Conservation (phyloP, 1,139 yeast genomes). For the Lodderomyces oxycetoniae region DNA sequence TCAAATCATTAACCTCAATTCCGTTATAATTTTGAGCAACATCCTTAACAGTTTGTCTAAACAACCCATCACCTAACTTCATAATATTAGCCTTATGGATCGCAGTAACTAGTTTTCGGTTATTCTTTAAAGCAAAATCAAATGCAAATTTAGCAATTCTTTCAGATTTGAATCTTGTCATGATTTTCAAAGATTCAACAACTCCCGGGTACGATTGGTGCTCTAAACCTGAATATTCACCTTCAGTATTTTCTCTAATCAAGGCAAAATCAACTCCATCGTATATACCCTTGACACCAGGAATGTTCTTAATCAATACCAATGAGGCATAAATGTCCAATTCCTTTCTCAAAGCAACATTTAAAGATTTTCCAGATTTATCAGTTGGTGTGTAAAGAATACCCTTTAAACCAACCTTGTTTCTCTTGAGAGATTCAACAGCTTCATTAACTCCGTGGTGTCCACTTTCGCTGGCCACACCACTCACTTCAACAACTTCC, state of each 20-base stretch:
- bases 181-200: constrained; percentile 92
- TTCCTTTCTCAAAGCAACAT: constrained; percentile 95
- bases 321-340: constrained; percentile 93
- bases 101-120: constrained; percentile 90
- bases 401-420: constrained; percentile 96
- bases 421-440: constrained; percentile 87
- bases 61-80: constrained; percentile 98
- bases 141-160: constrained; percentile 97
- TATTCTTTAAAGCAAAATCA: constrained; percentile 89
- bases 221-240: constrained; percentile 98
- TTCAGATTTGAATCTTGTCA: constrained; percentile 92
- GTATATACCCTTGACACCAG: constrained; percentile 89
- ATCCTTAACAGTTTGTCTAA: constrained; percentile 89
- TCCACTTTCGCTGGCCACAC: constrained; percentile 58
- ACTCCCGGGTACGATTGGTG: constrained; percentile 98
- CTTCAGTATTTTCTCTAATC: constrained; percentile 96
- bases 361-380: constrained; percentile 57
- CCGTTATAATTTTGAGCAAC: constrained; percentile 89
- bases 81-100: constrained; percentile 98
- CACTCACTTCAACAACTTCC: constrained; percentile 88
- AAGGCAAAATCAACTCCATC: constrained; percentile 87
- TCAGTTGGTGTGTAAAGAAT: constrained; percentile 88
- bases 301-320: constrained; percentile 87
- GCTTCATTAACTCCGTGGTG: constrained; percentile 67
- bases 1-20: constrained; percentile 81